Evolutionary conservation across 2,329 filamentous ascomycete species (phyloP).

Genomic region (Akanthomyces uredinophilus): DNA sequence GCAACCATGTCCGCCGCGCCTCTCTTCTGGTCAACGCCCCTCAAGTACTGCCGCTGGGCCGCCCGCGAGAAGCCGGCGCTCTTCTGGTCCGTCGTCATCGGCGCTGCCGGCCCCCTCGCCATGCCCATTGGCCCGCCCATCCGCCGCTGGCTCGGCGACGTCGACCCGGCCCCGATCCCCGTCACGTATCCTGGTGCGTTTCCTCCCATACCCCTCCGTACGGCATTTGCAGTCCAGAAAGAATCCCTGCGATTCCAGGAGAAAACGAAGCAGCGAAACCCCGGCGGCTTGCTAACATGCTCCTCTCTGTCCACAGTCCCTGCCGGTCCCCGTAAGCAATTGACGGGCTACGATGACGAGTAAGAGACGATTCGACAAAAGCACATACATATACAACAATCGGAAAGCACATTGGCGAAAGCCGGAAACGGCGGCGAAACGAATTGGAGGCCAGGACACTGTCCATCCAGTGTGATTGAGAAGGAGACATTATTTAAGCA

Average conservation of each 20-base stretch:
- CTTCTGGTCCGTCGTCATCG: conserved; percentile 81
- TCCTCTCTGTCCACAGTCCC: conserved; percentile 41
- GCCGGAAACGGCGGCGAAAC: not conserved
- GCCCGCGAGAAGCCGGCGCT: conserved; percentile 82
- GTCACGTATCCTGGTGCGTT: conserved; percentile 87
- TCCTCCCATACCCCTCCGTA: not conserved
- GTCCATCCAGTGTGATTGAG: not conserved
- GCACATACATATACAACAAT: conserved; percentile 11
- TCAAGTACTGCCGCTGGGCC: conserved; percentile 85
- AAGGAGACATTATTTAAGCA: not conserved
- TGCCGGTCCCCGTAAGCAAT: conserved; percentile 51
- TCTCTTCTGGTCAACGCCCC: conserved; percentile 79
- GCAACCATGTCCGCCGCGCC: conserved; percentile 53
- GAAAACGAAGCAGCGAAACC: not conserved
- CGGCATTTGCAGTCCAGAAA: not conserved
- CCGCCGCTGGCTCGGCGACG: conserved; percentile 67
- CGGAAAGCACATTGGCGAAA: not conserved
- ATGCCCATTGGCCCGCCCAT: conserved; percentile 70
- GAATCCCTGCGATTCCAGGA: not conserved
- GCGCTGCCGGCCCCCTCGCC: conserved; percentile 63
- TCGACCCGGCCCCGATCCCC: conserved; percentile 67
- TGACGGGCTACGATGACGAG: conserved; percentile 58
- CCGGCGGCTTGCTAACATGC: not conserved
- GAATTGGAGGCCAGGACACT: not conserved
- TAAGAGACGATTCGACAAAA: conserved; percentile 19